These are phyloP conservation scores for Alternaria hordeiaustralica DNA, from an alignment of 2,329 filamentous ascomycete genomes.

Conservation along the genomic window DNA sequence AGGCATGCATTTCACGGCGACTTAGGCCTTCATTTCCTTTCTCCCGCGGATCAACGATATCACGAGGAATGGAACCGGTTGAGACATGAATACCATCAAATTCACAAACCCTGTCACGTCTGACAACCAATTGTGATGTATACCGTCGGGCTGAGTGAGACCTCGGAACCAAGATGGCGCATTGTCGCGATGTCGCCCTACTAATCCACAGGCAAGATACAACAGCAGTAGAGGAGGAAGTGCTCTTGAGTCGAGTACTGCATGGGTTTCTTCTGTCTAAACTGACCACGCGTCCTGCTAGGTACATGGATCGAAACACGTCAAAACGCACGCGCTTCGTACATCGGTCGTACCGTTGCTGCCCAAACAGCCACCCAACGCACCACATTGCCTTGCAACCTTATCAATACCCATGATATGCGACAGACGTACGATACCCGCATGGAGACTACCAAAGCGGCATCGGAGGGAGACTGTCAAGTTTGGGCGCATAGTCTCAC, in stretches of 20 bases:
- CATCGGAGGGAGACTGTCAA: not conserved
- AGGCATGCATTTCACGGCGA: conserved; percentile 41
- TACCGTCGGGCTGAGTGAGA: not conserved
- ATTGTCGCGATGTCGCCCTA: not conserved
- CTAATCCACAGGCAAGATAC: not conserved
- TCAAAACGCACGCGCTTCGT: not conserved
- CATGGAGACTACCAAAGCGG: not conserved
- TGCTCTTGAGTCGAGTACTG: not conserved
- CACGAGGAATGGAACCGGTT: conserved; percentile 42
- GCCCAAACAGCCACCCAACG: not conserved
- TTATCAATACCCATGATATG: not conserved
- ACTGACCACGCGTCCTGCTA: not conserved
- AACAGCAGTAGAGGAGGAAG: not conserved
- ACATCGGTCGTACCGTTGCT: not conserved
- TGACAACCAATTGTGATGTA: conserved; percentile 3
- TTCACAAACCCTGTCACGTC: conserved; percentile 29
- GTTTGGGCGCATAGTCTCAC: not conserved
- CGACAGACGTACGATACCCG: not conserved
- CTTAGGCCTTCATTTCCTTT: conserved; percentile 35
- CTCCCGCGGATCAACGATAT: conserved; percentile 38
- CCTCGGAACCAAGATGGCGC: not conserved
- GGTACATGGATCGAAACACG: not conserved
- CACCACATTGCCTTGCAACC: not conserved
- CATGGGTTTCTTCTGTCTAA: not conserved
- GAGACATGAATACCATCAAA: conserved; percentile 40